Conservation (phyloP, 495 filamentous ascomycete species). For the Lasiosphaeria miniovina region DNA sequence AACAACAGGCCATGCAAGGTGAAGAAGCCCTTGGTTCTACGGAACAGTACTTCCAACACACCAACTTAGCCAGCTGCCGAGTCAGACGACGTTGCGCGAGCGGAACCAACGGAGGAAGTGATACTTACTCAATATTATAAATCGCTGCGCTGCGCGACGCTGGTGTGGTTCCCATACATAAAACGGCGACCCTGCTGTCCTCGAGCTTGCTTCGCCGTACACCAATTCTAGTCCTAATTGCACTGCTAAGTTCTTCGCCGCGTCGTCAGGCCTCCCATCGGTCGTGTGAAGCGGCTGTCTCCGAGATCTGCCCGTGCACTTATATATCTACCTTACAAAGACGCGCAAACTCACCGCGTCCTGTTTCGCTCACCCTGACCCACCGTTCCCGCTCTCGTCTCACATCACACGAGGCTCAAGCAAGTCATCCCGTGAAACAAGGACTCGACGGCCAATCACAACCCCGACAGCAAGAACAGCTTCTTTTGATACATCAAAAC, state of each 20-base stretch:
- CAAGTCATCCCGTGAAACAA: constrained; percentile 4
- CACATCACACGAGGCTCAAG: constrained; percentile 23
- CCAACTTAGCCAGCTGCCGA: constrained; percentile 17
- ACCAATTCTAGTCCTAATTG: background rate
- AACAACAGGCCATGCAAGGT: constrained; percentile 7
- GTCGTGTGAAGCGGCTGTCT: background rate
- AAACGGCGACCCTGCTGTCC: background rate
- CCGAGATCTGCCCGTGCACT: background rate
- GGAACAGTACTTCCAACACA: constrained; percentile 20
- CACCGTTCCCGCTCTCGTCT: constrained; percentile 7
- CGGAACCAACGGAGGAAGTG: background rate
- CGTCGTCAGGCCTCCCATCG: background rate
- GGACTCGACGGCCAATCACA: background rate
- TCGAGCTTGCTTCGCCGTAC: background rate
- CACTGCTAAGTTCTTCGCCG: background rate
- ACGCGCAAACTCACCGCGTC: background rate
- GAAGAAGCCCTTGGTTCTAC: constrained; percentile 1
- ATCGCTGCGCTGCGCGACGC: too few species aligned
- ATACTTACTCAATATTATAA: too few species aligned
- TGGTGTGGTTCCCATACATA: background rate
- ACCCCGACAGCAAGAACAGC: background rate
- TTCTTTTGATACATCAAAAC: too few species aligned
- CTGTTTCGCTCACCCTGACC: constrained; percentile 7
- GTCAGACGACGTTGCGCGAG: constrained; percentile 24
- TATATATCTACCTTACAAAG: background rate